A percentile compares a stretch with the other conserved stretches of the same genome.
phyloP scores from a whole-genome alignment of 2,329 filamentous ascomycete species.

The Colletotrichum sp. region DNA sequence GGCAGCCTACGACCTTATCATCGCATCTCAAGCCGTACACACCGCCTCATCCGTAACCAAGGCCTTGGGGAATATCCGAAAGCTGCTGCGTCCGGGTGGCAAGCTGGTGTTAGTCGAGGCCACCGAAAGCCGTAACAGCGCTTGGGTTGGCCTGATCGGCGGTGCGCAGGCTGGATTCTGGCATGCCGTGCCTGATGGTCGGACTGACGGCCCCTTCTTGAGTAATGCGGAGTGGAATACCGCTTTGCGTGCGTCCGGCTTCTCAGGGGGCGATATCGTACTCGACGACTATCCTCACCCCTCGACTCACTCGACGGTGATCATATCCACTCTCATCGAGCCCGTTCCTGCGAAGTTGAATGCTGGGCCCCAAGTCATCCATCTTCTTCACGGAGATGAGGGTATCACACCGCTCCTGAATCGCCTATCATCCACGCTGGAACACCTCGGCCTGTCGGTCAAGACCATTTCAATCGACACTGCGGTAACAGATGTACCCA shows the following conservation, averaged over 20 bases:
- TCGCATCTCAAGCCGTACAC: conserved; percentile 33
- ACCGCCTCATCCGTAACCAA: conserved; percentile 27
- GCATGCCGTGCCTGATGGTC: neutral
- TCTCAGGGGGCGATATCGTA: neutral
- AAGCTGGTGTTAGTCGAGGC: conserved; percentile 33
- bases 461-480: neutral
- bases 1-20: conserved; percentile 29
- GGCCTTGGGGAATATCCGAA: conserved; percentile 27
- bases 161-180: neutral
- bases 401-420: neutral
- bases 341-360: neutral
- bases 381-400: neutral
- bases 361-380: neutral
- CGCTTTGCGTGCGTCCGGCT: neutral
- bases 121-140: conserved; percentile 4
- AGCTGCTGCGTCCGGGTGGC: conserved; percentile 33
- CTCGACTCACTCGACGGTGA: neutral
- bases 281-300: neutral
- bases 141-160: neutral
- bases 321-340: neutral
- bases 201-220: neutral
- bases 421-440: neutral
- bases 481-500: neutral
- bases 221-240: accelerated
- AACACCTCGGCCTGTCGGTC: neutral